These are phyloP conservation scores for Penicillium alfredii DNA, from an alignment of 495 filamentous ascomycete genomes.

Conservation along the genomic window DNA sequence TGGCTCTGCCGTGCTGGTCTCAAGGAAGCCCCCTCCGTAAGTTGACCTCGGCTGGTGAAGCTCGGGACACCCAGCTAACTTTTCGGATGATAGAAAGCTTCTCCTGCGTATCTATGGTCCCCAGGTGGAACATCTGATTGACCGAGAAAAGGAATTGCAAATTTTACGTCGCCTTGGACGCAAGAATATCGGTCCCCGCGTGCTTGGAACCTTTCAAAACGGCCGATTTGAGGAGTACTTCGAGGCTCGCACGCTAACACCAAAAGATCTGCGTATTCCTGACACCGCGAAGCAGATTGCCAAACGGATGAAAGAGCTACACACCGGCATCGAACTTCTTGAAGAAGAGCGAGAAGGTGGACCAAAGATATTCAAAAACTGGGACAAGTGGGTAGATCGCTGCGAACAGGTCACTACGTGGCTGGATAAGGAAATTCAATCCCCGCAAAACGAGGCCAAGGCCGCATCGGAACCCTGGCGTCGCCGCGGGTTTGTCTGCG, in stretches of 20 bases:
- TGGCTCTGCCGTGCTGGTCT: conserved; percentile 28
- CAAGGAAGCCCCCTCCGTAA: conserved; percentile 51
- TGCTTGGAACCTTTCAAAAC: conserved; percentile 92
- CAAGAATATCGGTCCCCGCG: conserved; percentile 85
- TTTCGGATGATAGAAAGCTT: conserved; percentile 60
- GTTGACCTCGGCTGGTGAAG: conserved; percentile 10
- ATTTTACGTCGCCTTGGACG: conserved; percentile 81
- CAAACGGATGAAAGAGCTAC: conserved; percentile 96
- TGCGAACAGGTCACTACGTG: conserved; percentile 70
- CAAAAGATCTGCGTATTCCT: conserved; percentile 69
- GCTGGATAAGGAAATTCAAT: conserved; percentile 63
- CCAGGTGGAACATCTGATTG: conserved; percentile 92
- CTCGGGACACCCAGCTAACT: conserved; percentile 8
- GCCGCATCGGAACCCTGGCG: conserved; percentile 52
- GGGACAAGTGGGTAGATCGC: conserved; percentile 88
- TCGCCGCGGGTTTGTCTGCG: conserved; percentile 68
- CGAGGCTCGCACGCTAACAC: conserved; percentile 70
- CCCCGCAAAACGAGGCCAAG: conserved; percentile 32
- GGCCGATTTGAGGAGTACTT: conserved; percentile 96
- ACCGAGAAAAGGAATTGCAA: conserved; percentile 81
- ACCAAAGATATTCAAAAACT: conserved; percentile 81
- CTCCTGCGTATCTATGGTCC: conserved; percentile 91
- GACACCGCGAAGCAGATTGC: conserved; percentile 88
- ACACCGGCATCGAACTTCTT: conserved; percentile 85
- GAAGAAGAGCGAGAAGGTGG: conserved; percentile 70